Conservation (phyloP, 2,329 filamentous ascomycete genomes). For the Nemania bipapillata region DNA sequence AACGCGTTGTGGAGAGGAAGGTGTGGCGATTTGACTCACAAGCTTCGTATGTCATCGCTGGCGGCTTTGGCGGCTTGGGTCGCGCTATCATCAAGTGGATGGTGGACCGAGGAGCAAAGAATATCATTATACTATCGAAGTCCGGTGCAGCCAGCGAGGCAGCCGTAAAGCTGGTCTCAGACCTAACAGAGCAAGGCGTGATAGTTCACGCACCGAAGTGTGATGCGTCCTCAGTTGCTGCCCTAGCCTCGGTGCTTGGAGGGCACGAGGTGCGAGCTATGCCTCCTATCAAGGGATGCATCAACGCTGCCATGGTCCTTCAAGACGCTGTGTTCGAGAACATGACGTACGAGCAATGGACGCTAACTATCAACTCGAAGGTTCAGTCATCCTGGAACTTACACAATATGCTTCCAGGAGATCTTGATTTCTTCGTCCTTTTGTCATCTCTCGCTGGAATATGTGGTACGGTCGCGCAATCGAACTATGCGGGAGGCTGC, state of each 20-base stretch:
- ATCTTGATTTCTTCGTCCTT: conserved; percentile 48
- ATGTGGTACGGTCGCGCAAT: conserved; percentile 42
- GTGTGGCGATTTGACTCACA: conserved; percentile 45
- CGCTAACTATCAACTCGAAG: conserved; percentile 44
- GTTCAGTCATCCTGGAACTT: conserved; percentile 42
- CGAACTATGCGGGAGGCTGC: conserved; percentile 47
- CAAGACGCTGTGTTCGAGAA: conserved; percentile 46
- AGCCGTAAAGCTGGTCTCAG: conserved; percentile 37
- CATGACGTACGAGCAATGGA: conserved; percentile 46
- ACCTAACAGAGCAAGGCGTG: conserved; percentile 35
- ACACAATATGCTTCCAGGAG: conserved; percentile 39
- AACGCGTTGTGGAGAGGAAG: conserved; percentile 38
- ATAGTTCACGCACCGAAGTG: conserved; percentile 40
- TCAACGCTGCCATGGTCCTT: conserved; percentile 59
- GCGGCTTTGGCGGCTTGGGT: conserved; percentile 49
- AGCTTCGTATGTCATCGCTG: conserved; percentile 47
- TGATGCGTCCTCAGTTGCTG: conserved; percentile 39
- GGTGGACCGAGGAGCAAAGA: conserved; percentile 42
- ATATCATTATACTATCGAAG: conserved; percentile 45
- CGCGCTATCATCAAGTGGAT: conserved; percentile 46
- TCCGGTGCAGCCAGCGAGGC: conserved; percentile 40
- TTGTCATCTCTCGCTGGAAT: conserved; percentile 46
- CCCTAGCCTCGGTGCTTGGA: conserved; percentile 33
- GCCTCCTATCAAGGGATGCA: conserved; percentile 55
- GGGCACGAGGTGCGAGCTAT: conserved; percentile 35